These are phyloP conservation scores for Boletus eberwhitei DNA, from an alignment of 768 basidiomycete species.

Conservation along the genomic window DNA sequence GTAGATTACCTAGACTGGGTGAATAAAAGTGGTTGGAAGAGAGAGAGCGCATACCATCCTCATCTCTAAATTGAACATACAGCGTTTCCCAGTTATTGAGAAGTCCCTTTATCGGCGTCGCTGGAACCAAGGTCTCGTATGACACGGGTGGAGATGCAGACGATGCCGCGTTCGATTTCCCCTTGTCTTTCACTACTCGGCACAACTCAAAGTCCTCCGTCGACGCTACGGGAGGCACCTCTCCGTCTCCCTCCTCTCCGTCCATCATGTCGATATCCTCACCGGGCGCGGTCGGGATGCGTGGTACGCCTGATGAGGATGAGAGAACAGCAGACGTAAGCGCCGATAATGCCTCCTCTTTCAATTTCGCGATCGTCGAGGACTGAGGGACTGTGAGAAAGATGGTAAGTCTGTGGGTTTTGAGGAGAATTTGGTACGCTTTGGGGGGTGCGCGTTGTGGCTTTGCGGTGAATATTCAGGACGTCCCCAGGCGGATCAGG, in stretches of 20 bases:
- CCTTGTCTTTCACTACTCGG: conserved; percentile 49
- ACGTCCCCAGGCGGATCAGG: background rate
- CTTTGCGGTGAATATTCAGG: conserved; percentile 28
- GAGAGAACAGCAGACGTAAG: conserved; percentile 46
- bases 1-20: conserved; percentile 45
- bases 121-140: conserved; percentile 50
- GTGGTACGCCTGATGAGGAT: conserved; percentile 25
- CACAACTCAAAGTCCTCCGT: conserved; percentile 64
- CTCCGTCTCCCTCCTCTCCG: conserved; percentile 6
- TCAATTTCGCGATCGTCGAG: conserved; percentile 54
- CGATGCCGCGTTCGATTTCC: conserved; percentile 36
- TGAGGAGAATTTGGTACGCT: conserved; percentile 64
- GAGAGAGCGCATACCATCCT: conserved; percentile 42
- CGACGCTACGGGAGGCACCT: conserved; percentile 35
- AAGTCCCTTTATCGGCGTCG: conserved; percentile 45
- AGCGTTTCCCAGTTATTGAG: conserved; percentile 65
- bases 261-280: conserved; percentile 26
- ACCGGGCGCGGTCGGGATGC: conserved; percentile 28
- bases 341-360: conserved; percentile 61
- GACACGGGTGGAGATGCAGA: conserved; percentile 14
- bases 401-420: conserved; percentile 69
- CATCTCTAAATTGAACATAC: conserved; percentile 65
- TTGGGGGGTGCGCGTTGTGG: conserved; percentile 56
- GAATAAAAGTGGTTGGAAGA: background rate
- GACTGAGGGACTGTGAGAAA: conserved; percentile 54